A percentile compares a stretch with the other conserved stretches of the same genome.
These are phyloP conservation scores for Claviceps capensis DNA, from an alignment of 2,329 filamentous ascomycete genomes.

Conservation along the genomic window DNA sequence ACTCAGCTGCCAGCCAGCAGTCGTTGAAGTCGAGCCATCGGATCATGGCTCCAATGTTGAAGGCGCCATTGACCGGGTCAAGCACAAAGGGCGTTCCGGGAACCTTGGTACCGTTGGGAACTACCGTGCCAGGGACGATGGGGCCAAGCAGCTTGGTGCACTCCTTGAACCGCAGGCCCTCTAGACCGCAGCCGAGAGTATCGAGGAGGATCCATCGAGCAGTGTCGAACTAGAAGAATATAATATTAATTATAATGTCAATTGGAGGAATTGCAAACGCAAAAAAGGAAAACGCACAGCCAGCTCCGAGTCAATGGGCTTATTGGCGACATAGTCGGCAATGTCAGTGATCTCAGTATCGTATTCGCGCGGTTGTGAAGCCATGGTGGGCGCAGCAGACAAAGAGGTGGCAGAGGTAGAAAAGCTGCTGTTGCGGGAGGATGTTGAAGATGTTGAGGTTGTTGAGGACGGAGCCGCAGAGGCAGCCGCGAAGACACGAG, in stretches of 20 bases:
- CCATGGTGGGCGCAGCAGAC: constrained; percentile 36
- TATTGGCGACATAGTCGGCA: constrained; percentile 87
- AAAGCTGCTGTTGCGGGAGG: constrained; percentile 24
- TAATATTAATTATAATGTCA: background rate
- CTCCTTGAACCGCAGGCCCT: constrained; percentile 89
- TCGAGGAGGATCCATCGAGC: constrained; percentile 94
- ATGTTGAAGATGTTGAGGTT: constrained; percentile 2
- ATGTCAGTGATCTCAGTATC: constrained; percentile 93
- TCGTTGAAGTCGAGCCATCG: constrained; percentile 99
- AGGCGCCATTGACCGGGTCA: constrained; percentile 88
- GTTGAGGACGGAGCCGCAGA: constrained; percentile 11
- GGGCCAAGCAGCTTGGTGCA: constrained; percentile 92
- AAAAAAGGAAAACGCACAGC: constrained; percentile 51
- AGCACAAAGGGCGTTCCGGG: constrained; percentile 88
- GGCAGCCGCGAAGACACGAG: constrained; percentile 17
- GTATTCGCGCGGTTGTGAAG: constrained; percentile 48
- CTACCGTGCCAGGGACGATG: constrained; percentile 75
- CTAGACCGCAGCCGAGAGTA: constrained; percentile 90
- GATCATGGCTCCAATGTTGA: constrained; percentile 99
- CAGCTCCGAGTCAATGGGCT: constrained; percentile 78
- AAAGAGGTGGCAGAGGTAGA: constrained; percentile 34
- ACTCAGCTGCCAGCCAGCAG: constrained; percentile 98
- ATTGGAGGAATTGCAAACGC: no score
- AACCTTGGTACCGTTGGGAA: constrained; percentile 84
- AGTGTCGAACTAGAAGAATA: constrained; percentile 61